A percentile compares a stretch with the other conserved stretches of the same genome.
These are phyloP conservation scores for Botrytis fragariae DNA, from an alignment of 2,329 filamentous ascomycete genomes.

Conservation along the genomic window DNA sequence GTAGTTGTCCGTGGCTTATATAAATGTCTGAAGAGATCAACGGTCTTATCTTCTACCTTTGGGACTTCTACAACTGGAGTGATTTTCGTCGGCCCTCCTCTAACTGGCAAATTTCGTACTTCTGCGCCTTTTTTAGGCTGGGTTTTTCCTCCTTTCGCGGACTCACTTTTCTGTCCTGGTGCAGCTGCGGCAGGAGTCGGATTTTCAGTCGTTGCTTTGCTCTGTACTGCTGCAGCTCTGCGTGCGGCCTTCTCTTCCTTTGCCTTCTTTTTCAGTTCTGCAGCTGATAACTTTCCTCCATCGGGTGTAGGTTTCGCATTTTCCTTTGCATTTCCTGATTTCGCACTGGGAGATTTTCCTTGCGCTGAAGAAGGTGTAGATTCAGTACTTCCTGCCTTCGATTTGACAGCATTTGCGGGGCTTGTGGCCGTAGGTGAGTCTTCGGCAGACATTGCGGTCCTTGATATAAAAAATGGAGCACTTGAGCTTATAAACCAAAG, in stretches of 20 bases:
- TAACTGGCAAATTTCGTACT: slow-evolving; percentile 29
- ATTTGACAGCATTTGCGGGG: slow-evolving; percentile 10
- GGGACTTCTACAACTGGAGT: slow-evolving; percentile 46
- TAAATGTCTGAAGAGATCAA: slow-evolving; percentile 79
- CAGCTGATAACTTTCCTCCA: slow-evolving; percentile 56
- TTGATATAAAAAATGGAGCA: not conserved
- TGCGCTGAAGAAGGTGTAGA: slow-evolving; percentile 18
- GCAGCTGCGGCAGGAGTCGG: slow-evolving; percentile 26
- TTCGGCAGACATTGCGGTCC: slow-evolving; percentile 26
- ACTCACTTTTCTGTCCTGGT: slow-evolving; percentile 31
- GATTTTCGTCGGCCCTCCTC: slow-evolving; percentile 30
- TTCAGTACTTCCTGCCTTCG: slow-evolving; percentile 7
- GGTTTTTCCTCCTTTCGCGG: slow-evolving; percentile 40
- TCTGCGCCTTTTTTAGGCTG: slow-evolving; percentile 39
- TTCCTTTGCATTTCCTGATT: slow-evolving; percentile 22
- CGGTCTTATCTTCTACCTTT: slow-evolving; percentile 62
- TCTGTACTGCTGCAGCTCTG: slow-evolving; percentile 67
- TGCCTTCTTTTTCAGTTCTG: slow-evolving; percentile 71
- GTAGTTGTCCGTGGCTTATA: slow-evolving; percentile 69
- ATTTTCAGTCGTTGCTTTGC: slow-evolving; percentile 43
- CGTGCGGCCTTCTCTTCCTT: slow-evolving; percentile 91
- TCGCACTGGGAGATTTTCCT: slow-evolving; percentile 17
- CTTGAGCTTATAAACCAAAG: slow-evolving; percentile 4
- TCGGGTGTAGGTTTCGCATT: slow-evolving; percentile 31
- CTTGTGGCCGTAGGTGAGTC: slow-evolving; percentile 25